Evolutionary conservation across 2,329 filamentous ascomycete genomes (phyloP).

Genomic region (Claviceps maximensis): DNA sequence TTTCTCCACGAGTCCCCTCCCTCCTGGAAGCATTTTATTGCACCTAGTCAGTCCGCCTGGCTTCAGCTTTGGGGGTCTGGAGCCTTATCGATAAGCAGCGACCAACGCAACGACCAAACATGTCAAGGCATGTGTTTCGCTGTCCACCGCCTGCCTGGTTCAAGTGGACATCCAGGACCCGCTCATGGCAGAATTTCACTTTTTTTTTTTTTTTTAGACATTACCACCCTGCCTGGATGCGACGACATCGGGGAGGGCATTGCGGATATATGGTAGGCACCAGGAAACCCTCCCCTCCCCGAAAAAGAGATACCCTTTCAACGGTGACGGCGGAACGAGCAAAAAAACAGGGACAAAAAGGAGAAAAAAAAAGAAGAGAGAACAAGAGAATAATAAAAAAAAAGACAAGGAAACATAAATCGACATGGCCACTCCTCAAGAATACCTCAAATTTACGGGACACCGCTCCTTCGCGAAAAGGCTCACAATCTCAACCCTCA

Average conservation of each 20-base stretch:
- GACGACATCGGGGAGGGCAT: not conserved
- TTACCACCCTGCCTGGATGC: not conserved
- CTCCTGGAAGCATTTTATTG: too few relatives aligned
- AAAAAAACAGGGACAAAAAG: not conserved
- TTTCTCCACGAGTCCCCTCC: too few relatives aligned
- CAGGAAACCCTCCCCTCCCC: too few relatives aligned
- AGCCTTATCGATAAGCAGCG: conserved; percentile 20
- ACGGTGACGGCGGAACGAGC: not conserved
- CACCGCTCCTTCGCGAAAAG: conserved; percentile 74
- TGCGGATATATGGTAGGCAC: not conserved
- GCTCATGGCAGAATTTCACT: conserved; percentile 24
- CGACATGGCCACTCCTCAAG: conserved; percentile 28
- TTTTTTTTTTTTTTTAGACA: conserved; percentile 14
- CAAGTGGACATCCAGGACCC: not conserved
- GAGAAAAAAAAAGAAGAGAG: not conserved
- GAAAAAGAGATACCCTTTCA: not conserved
- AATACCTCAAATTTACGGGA: conserved; percentile 64
- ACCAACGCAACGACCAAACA: too few relatives aligned
- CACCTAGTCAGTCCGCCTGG: too few relatives aligned
- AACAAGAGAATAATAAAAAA: not conserved
- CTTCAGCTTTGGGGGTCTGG: too few relatives aligned
- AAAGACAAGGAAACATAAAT: not conserved
- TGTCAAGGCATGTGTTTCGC: not conserved
- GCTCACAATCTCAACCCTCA: conserved; percentile 80
- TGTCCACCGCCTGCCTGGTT: conserved; percentile 19